Evolutionary conservation across 805 yeast genomes (phyloP), one percentile per base, ranked within the genome.

Genomic region (Metschnikowia drakensbergensis): DNA sequence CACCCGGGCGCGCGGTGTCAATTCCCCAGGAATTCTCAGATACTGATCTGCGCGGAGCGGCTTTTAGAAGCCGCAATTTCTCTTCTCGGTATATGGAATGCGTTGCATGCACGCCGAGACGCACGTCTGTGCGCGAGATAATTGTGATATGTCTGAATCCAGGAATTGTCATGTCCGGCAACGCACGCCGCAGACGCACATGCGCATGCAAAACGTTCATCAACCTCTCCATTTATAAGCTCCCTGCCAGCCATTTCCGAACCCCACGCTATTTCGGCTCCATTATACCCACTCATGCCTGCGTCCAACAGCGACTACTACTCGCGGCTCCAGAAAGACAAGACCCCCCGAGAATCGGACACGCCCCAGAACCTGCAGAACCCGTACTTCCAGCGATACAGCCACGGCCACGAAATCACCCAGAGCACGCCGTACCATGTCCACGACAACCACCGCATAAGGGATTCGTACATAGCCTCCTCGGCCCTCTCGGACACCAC

Each of bases 401-500:
- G 26, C 25, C 42, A 38, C 40, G 47, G 31, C 32, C 34, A 37
- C 8, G 40, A 40, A 5, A 30, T 45, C 43, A 27, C 29, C 13
- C 43, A 34, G 8, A 30, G 42, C 27, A 34, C 49, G 23, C 49
- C 49, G 9, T 45, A 45, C 27, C 50, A 46, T 28, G 33, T 31
- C 44, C 40, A 13, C 30, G 35, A 23, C 42, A 41, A 33, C 44
- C 39, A 40, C 33, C 45, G 37, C 29, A 40, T 31, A 31, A 29
- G 30, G 30, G 49, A 46, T 17, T 53, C 52, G 42, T 44, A 47
- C 7, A 51, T 51, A 1, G 47, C 44, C 23, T 29, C 37, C 7
- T 49, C 53, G 6, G 33, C 39, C 13, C 45, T 36, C 30, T 50
- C 54, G 6, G 58, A 53, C 40, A 54, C 56, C 29, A 53, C 58